Evolutionary conservation across 73 alveolate genomes (phyloP), one percentile per base, ranked within the genome.

Genomic region (Blepharisma stoltei): DNA sequence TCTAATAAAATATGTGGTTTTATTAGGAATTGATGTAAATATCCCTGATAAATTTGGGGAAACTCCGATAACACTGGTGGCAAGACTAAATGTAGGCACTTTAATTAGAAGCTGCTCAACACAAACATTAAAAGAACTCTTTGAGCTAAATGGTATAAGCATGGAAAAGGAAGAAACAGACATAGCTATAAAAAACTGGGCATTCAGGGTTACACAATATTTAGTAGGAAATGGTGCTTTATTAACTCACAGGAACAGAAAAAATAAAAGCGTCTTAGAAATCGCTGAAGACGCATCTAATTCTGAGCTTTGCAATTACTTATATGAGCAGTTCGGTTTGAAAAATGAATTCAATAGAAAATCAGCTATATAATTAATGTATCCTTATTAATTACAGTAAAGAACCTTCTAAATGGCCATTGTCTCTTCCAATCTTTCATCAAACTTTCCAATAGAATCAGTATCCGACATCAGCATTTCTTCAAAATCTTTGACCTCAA

Each of bases 41-140:
- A 60, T 60, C 14, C 18, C 37, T 14, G 73, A 60, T 25, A 60
- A 60, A 25, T 60, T 60, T 25, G 45, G 23, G 5, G 73, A 60
- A 60, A 60, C 73, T 20, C 46, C 73, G 0, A 14, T 60, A 1
- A 60, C 73, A 18, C 45, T 60, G 0, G 73, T 60, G 6, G 73
- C 73, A 20, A 60, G 45, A 60, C 11, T 60, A 5, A 60, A 60
- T 60, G 0, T 60, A 20, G 23, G 46, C 5, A 60, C 73, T 20
- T 25, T 60, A 20, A 60, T 60, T 9, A 60, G 45, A 25, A 60
- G 73, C 73, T 60, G 73, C 46, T 60, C 73, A 38, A 14, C 73
- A 0, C 14, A 60, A 9, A 60, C 14, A 25, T 25, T 60, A 9
- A 60, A 14, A 38, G 73, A 60, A 14, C 73, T 60, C 23, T 14